Evolutionary conservation across 2,329 filamentous ascomycete species (phyloP), one percentile per base, ranked within the genome.

Genomic region (Talaromyces sp.): DNA sequence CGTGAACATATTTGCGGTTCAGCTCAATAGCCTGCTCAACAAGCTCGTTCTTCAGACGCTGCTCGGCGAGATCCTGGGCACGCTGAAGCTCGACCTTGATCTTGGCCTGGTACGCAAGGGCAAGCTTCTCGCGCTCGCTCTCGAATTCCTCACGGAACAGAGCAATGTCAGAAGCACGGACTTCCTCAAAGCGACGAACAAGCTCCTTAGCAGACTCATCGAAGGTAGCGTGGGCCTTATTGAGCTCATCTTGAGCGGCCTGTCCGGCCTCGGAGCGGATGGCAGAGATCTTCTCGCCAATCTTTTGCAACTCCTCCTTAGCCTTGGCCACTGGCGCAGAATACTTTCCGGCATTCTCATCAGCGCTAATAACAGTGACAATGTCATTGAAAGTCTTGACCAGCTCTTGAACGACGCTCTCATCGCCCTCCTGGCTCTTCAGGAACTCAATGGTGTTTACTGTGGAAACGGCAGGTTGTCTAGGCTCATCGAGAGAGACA

Each of bases 371-470:
- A 42, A 95, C 90, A 8, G 90, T 86, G 69, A 99, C 96, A 65
- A 99, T 88, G 73, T 96, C 91, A 76, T 99, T 99, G 65, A 99
- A 82, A 77, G 96, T 93, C 77, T 90, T 93, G 54, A 96, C 91
- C 5, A 99, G 81, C 66, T 97, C 91, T 74, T 97, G 91, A 19
- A 97, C 89, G 32, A 96, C 83, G 24, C 90, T 89, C 70, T 97
- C 93, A 54, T 86, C 85, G 48, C 89, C 90, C 65, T 91, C 84
- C 49, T 84, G 81, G 20, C 95, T 83, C 46, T 82, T 82, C 53
- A 97, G 78, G 56, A 91, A 85, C 68, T 96, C 90, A 62, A 97
- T 90, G 14, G 85, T 84, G 55, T 86, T 77, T 39, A 87, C 13
- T n/a, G 43, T 83, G 52, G 73, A 45, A 52, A 73, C 63, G 27